Base-by-base conservation (phyloP, 768 basidiomycete genomes). In the Auriscalpium vulgare region DNA sequence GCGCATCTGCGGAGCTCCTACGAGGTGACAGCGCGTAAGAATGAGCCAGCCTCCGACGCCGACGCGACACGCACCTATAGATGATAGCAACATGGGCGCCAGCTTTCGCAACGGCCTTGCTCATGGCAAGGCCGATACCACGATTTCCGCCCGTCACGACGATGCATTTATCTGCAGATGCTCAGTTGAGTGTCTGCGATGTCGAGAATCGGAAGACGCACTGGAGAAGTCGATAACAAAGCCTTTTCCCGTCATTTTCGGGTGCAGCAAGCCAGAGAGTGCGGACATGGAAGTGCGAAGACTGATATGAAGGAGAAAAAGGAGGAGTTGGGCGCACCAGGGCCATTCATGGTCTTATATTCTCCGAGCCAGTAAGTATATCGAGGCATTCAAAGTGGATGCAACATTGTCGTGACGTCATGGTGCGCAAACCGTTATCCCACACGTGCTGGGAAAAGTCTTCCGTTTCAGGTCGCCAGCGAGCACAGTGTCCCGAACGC, bases 81-180 rank as follows among this genome's bases (percentile, higher is more conserved):
- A 85, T 80, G 10, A 87, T 78, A 29, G 82, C 83, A 4, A 87
- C 80, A 50, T 77, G 77, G 0, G 75, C 77, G 29, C 81, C 81
- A 0, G 83, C 78, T 46, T 72, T 63, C 17, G 82, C 82, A 37
- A 82, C 71, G 1, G 82, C 81, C 38, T 71, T 68, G 23, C 78
- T 77, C 53, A 76, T 79, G 1, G 78, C 82, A 35, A 68, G 72
- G 1, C 85, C 85, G 48, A 86, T 84, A 10, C 84, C 84, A 45
- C 78, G 71, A 61, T 79, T 82, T 1, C 82, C 82, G 3, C 84
- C 84, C 0, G 85, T 85, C 47, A 86, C 74, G 36, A 85, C 75
- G 54, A 79, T 68, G 48, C 75, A 76, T 65, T 79, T 74, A 9
- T 66, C 76, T 76, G 53, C n/a, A 29, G 7, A 7, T 29, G 29